Percentiles rank a stretch among this genome's conserved stretches.
phyloP scores from a whole-genome alignment of 2,329 filamentous ascomycete genomes.

The Paracamarosporium sp. region DNA sequence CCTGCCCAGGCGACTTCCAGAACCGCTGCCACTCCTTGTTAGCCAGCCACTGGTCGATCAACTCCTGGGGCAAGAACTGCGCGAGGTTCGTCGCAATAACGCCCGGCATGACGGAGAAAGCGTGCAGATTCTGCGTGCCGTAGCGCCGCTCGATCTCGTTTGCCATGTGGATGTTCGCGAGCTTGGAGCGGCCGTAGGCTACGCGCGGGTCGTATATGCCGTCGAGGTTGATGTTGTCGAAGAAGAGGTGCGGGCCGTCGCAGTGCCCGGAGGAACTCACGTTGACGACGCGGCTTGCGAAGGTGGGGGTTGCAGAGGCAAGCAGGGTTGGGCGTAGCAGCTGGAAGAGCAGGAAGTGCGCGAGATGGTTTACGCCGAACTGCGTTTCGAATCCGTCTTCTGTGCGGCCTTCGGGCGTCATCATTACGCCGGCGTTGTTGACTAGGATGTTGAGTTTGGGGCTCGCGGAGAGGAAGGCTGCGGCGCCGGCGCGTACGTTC shows the following conservation, averaged over 20 bases:
- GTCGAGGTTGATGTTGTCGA: slow-evolving; percentile 6
- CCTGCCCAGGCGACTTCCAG: slow-evolving; percentile 41
- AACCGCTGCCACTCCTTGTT: not conserved
- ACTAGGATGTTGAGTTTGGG: slow-evolving; percentile 27
- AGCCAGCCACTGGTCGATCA: not conserved
- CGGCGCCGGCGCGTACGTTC: slow-evolving; percentile 15
- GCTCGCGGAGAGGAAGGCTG: slow-evolving; percentile 12
- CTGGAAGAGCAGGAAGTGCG: slow-evolving; percentile 60
- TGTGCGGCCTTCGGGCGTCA: slow-evolving; percentile 23
- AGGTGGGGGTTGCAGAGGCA: slow-evolving; percentile 41
- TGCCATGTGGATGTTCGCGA: slow-evolving; percentile 52
- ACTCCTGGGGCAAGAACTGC: not conserved
- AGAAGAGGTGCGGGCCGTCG: not conserved
- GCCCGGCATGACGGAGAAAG: slow-evolving; percentile 55
- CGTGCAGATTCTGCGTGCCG: slow-evolving; percentile 52
- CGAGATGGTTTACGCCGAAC: slow-evolving; percentile 55
- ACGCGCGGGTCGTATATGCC: slow-evolving; percentile 2
- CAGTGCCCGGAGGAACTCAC: slow-evolving; percentile 45
- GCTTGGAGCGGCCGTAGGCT: slow-evolving; percentile 53
- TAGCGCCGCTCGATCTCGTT: slow-evolving; percentile 59
- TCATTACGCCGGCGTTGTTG: slow-evolving; percentile 43
- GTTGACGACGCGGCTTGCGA: slow-evolving; percentile 56
- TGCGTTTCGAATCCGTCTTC: slow-evolving; percentile 46
- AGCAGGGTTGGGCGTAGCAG: slow-evolving; percentile 55
- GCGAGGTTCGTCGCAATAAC: slow-evolving; percentile 13